Evolutionary conservation across 805 yeast genomes (phyloP).

Genomic region (Schizosaccharomyces osmophilus): DNA sequence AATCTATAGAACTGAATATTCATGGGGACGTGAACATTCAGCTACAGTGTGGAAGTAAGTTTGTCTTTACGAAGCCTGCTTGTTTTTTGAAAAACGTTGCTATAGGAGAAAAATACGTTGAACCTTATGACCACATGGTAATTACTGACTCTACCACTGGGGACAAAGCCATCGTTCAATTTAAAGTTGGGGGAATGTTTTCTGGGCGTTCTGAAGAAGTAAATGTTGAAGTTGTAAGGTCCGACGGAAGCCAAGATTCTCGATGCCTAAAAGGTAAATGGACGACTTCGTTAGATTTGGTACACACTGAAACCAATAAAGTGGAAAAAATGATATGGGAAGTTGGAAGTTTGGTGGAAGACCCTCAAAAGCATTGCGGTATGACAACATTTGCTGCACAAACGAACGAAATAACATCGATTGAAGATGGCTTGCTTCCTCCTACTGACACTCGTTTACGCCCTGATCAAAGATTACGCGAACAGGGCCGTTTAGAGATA

Average conservation of each 20-base stretch:
- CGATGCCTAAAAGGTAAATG: constrained; percentile 38
- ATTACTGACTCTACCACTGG: constrained; percentile 42
- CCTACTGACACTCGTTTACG: constrained; percentile 77
- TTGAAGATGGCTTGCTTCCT: constrained; percentile 42
- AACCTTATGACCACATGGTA: constrained; percentile 49
- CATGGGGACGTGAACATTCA: constrained; percentile 41
- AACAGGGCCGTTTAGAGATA: constrained; percentile 36
- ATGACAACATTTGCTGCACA: constrained; percentile 63
- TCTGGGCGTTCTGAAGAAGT: constrained; percentile 58
- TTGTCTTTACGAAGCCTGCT: constrained; percentile 63
- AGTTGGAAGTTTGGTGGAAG: constrained; percentile 36
- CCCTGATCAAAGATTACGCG: constrained; percentile 62
- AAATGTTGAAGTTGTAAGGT: constrained; percentile 18
- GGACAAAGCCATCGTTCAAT: constrained; percentile 41
- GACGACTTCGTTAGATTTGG: constrained; percentile 41
- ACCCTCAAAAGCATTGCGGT: constrained; percentile 48
- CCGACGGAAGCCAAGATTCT: constrained; percentile 14
- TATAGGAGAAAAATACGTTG: constrained; percentile 86
- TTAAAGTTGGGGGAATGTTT: constrained; percentile 66
- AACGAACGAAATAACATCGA: constrained; percentile 48
- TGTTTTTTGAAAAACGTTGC: constrained; percentile 63
- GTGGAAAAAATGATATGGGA: constrained; percentile 28
- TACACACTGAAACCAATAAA: constrained; percentile 15
- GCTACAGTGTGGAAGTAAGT: constrained; percentile 16
- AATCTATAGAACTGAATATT: constrained; percentile 59